Base-by-base conservation (phyloP, 177 flowering plant species). In the Tripterygium wilfordii region DNA sequence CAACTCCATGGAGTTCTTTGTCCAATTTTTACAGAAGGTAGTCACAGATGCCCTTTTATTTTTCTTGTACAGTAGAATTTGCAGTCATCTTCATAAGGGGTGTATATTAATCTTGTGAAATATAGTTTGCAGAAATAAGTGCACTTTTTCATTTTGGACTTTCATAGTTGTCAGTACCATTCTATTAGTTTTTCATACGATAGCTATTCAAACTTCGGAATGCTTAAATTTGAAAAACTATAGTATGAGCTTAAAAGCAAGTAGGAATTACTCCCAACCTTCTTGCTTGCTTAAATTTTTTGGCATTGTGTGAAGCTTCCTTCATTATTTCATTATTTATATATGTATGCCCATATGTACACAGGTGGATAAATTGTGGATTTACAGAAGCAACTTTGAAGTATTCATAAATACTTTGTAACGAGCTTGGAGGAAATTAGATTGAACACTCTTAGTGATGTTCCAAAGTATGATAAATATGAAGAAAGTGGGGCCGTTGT, bases 101-200 rank as follows among this genome's bases (percentile, higher is more conserved):
- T 60, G 68, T 60, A 50, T 52, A 67, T 56, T 53, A 31, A 55
- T 42, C 39, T 45, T 55, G 39, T 63, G 64, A 48, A 67, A 60
- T 63, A 45, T 44, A 52, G 20, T 46, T 30, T 58, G 46, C 32
- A 28, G 36, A 25, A 31, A 19, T 32, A 15, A 38, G 27, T 49
- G 44, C 33, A 29, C 29, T 19, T 38, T 51, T 8, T 16, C 16
- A 26, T 18, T 9, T 23, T 10, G 5, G 21, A 17, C 15, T 9
- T 50, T 29, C 14, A 18, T 26, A 13, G 27, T 36, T 31, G 20
- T 26, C 23, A 1, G 19, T 28, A 27, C 28, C 37, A 16, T 45
- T 3, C 10, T 25, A 18, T 7, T 24, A 5, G 2, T 39, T 14
- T 36, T 42, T 27, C 7, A n/a, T 29, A 37, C 30, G 36, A 46